A percentile compares a stretch with the other conserved stretches of the same genome.
These are phyloP conservation scores for Torulaspora delbrueckii DNA, from an alignment of 805 yeast genomes.

Conservation along the genomic window DNA sequence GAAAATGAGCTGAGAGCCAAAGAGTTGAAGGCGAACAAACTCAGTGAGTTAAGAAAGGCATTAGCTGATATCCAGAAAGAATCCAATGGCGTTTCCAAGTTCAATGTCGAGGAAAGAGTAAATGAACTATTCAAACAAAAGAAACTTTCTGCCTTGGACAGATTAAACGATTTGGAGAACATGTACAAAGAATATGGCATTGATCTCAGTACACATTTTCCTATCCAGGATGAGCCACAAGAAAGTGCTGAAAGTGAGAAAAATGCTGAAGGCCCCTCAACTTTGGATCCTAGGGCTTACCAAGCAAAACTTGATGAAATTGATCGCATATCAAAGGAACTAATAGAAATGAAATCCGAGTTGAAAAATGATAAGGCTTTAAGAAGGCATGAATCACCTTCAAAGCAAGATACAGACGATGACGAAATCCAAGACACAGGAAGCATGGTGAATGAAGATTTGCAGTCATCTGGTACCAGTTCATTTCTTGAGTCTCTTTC, in stretches of 20 bases:
- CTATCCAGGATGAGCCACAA: slow-evolving; percentile 2
- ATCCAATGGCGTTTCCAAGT: slow-evolving; percentile 70
- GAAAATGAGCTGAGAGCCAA: slow-evolving; percentile 49
- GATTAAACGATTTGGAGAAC: slow-evolving; percentile 64
- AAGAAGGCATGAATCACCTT: slow-evolving; percentile 11
- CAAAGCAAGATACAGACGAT: slow-evolving; percentile 11
- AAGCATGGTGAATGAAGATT: slow-evolving; percentile 7
- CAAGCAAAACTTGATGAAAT: slow-evolving; percentile 25
- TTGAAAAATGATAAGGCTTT: slow-evolving; percentile 4
- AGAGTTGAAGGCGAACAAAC: slow-evolving; percentile 50
- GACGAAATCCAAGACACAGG: slow-evolving; percentile 6
- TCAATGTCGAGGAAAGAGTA: slow-evolving; percentile 47
- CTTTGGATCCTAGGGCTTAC: slow-evolving; percentile 27
- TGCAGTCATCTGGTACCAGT: slow-evolving; percentile 15
- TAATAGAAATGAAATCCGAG: slow-evolving; percentile 15
- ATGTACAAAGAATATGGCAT: slow-evolving; percentile 62
- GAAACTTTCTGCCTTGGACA: slow-evolving; percentile 61
- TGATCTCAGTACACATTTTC: slow-evolving; percentile 38
- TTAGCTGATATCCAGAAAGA: slow-evolving; percentile 62
- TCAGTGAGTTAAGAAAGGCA: slow-evolving; percentile 52
- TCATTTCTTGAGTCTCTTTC: slow-evolving; percentile 33
- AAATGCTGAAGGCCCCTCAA: slow-evolving; percentile 6
- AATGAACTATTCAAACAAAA: slow-evolving; percentile 55
- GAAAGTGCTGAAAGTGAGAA: not conserved
- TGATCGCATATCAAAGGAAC: slow-evolving; percentile 23